These are phyloP conservation scores for Cotoneaster glaucophyllus DNA, from an alignment of 306 rosid species.

Conservation along the genomic window DNA sequence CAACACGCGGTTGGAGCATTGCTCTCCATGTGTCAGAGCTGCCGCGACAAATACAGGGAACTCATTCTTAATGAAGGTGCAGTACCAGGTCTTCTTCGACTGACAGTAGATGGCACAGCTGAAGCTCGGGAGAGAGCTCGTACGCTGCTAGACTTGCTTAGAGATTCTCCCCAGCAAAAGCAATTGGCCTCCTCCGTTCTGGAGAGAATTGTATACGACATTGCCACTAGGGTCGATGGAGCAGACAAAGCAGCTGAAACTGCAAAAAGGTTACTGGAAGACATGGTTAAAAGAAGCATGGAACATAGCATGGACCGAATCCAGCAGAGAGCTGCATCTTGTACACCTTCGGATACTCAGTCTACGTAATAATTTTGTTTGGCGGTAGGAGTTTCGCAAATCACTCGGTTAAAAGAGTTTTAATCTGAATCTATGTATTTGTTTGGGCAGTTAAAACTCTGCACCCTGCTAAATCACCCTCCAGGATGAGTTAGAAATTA, in stretches of 20 bases:
- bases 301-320: conserved; percentile 56
- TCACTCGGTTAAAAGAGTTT: conserved; percentile 17
- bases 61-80: conserved; percentile 85
- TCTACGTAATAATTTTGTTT: conserved; percentile 24
- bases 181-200: conserved; percentile 49
- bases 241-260: conserved; percentile 78
- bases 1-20: conserved; percentile 78
- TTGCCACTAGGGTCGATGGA: conserved; percentile 70
- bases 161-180: conserved; percentile 69
- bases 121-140: conserved; percentile 70
- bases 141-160: conserved; percentile 64
- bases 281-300: conserved; percentile 78
- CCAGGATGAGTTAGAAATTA: conserved; percentile 26
- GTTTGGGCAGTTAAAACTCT: conserved; percentile 33
- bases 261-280: conserved; percentile 57
- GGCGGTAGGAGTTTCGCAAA: background rate
- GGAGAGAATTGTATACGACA: conserved; percentile 72
- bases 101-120: conserved; percentile 76
- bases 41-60: conserved; percentile 71
- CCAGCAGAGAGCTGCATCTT: conserved; percentile 43
- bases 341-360: conserved; percentile 41
- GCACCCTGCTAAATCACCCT: conserved; percentile 18
- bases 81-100: conserved; percentile 74
- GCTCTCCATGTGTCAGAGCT: conserved; percentile 59
- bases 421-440: conserved; percentile 36